Percentiles rank a stretch among this genome's conserved stretches.
Evolutionary conservation across 2,329 filamentous ascomycete genomes (phyloP).

Genomic region (Colletotrichum trifolii): DNA sequence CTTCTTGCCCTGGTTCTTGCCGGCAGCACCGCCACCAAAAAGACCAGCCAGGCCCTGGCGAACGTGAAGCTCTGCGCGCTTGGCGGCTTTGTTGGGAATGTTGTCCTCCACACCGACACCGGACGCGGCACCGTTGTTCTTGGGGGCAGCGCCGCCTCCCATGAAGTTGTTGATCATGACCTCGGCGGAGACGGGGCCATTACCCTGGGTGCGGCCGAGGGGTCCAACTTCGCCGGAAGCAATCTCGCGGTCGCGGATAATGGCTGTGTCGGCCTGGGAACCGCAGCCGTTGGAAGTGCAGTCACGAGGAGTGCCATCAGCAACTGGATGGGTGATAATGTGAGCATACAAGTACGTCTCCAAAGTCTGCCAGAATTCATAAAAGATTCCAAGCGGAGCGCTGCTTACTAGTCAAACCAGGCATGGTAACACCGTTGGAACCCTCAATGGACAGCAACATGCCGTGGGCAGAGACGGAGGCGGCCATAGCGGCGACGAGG

Average conservation of each 20-base stretch:
- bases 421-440: constrained; percentile 72
- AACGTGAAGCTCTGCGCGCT: constrained; percentile 36
- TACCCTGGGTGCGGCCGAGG: constrained; percentile 72
- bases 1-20: constrained; percentile 54
- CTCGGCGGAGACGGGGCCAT: constrained; percentile 67
- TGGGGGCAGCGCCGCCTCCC: constrained; percentile 53
- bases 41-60: constrained; percentile 42
- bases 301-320: constrained; percentile 75
- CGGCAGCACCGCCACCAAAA: constrained; percentile 41
- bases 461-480: constrained; percentile 66
- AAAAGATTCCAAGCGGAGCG: not conserved
- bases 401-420: constrained; percentile 56
- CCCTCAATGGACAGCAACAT: constrained; percentile 66
- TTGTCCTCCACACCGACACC: constrained; percentile 57
- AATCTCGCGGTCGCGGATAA: constrained; percentile 72
- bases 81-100: constrained; percentile 44
- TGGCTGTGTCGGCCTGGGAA: constrained; percentile 76
- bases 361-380: not conserved
- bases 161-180: constrained; percentile 71
- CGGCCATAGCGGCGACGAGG: constrained; percentile 50
- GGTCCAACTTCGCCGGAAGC: constrained; percentile 62
- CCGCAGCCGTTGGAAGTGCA: constrained; percentile 71
- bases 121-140: constrained; percentile 51
- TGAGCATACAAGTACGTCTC: constrained; percentile 3
- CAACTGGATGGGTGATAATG: constrained; percentile 51